Conservation (phyloP, 2,329 filamentous ascomycete species). For the Neonectria sp. region DNA sequence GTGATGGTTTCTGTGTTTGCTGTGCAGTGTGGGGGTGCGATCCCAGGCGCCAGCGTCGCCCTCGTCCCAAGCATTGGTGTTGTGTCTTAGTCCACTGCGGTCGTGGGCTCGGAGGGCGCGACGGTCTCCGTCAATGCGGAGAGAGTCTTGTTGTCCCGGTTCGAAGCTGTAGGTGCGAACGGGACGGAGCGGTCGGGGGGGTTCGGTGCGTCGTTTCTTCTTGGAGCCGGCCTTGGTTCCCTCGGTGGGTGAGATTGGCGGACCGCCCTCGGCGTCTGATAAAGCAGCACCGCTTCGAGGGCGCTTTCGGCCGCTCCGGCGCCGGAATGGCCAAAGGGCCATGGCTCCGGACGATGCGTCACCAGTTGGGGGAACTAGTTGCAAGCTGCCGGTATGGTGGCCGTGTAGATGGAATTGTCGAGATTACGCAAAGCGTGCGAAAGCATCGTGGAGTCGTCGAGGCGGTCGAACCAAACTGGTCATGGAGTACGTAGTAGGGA, state of each 20-base stretch:
- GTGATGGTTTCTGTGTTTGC: constrained; percentile 73
- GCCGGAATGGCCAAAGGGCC: constrained; percentile 88
- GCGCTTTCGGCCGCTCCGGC: constrained; percentile 77
- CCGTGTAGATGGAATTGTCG: constrained; percentile 42
- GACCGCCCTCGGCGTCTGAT: constrained; percentile 65
- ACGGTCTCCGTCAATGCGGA: constrained; percentile 57
- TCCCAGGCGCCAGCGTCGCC: constrained; percentile 45
- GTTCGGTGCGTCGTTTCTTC: constrained; percentile 62
- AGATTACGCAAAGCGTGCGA: constrained; percentile 47
- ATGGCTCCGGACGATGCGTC: constrained; percentile 61
- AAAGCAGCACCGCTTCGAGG: constrained; percentile 68
- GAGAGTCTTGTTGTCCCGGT: constrained; percentile 69
- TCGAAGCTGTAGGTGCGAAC: constrained; percentile 74
- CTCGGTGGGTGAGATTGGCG: constrained; percentile 55
- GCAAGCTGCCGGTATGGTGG: constrained; percentile 40
- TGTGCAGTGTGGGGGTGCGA: constrained; percentile 68
- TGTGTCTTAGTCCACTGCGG: constrained; percentile 35
- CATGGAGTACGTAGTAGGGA: constrained; percentile 40
- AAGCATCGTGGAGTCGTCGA: constrained; percentile 49
- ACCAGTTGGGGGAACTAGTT: constrained; percentile 43
- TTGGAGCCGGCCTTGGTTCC: constrained; percentile 48
- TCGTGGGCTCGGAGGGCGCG: constrained; percentile 41
- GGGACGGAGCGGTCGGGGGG: constrained; percentile 64
- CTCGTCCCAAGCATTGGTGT: constrained; percentile 30
- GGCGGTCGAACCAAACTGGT: constrained; percentile 44